Base-by-base conservation (phyloP, 129 eudicot genomes). In the Flaveria brownii region DNA sequence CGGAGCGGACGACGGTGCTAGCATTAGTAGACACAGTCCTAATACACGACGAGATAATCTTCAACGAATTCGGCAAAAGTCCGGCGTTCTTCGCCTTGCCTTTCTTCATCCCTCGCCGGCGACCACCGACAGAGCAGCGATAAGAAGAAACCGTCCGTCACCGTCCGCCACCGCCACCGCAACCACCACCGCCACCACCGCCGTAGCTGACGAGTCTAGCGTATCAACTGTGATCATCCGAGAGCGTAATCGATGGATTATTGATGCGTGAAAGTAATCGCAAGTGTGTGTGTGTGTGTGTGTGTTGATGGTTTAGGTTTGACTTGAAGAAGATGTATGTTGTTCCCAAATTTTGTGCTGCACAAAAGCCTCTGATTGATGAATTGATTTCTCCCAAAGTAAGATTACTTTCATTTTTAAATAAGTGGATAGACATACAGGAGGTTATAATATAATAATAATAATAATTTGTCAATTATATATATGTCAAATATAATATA, bases 21-120 rank as follows among this genome's bases (percentile, higher is more conserved):
- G 96, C 96, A 81, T 87, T 87, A 45, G 89, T 81, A 22, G 93
- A 88, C 39, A 90, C 96, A 6, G 93, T 88, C 68, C 76, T 88
- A 56, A 90, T 63, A 83, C 96, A 90, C 39, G 96, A 88, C 26
- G 91, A 84, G 2, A 90, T 86, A 13, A 90, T 84, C 81, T 81
- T 90, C 77, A 86, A 65, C 5, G 96, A 86, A 80, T 78, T 86
- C 75, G 88, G 96, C 75, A 87, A 73, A 73, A 89, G 73, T 41
- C 88, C 88, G 77, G 67, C 60, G 83, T 71, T 85, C 57, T 72
- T 89, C 15, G 83, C 86, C 73, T 76, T 86, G 8, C 46, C 76
- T 57, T 87, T 87, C 96, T 73, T 83, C 96, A 85, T 90, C 83
- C 74, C 39, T 70, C 68, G 55, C 72, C 75, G 22, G 68, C 77